Evolutionary conservation across 371 early-diverging fungal genomes (phyloP).

Genomic region (Phascolomyces articulosus): DNA sequence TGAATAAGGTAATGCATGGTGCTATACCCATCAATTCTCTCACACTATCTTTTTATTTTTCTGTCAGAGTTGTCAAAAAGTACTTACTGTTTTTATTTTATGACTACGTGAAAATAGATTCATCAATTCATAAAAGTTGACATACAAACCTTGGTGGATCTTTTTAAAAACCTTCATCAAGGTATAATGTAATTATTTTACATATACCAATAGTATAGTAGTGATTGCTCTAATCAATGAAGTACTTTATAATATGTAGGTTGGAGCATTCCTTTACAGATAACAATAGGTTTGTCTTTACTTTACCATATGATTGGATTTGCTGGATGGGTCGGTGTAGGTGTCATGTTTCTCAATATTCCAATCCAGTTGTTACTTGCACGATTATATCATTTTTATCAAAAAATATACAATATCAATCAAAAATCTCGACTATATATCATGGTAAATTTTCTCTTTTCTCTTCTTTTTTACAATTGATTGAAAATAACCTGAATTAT

Average conservation of each 20-base stretch:
- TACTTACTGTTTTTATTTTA: no score
- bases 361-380: constrained; percentile 72
- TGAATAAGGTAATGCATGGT: not conserved
- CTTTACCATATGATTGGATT: constrained; percentile 83
- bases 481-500: not conserved
- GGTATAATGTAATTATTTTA: not conserved
- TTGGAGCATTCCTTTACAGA: constrained; percentile 94
- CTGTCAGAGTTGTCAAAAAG: no score
- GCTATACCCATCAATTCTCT: no score
- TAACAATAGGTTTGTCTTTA: constrained; percentile 74
- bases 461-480: not conserved
- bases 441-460: constrained; percentile 50
- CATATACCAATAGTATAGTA: constrained; percentile 17
- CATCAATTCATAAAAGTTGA: constrained; percentile 58
- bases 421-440: constrained; percentile 87
- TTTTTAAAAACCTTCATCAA: constrained; percentile 75
- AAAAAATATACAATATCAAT: constrained; percentile 87
- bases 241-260: constrained; percentile 24
- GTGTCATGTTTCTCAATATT: constrained; percentile 76
- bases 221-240: not conserved
- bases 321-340: constrained; percentile 87
- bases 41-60: no score
- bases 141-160: constrained; percentile 72
- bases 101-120: not conserved
- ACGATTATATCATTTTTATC: constrained; percentile 65